A percentile compares a stretch with the other conserved stretches of the same genome.
phyloP scores from a whole-genome alignment of 2,329 filamentous ascomycete genomes.

The Raffaelea arxii region DNA sequence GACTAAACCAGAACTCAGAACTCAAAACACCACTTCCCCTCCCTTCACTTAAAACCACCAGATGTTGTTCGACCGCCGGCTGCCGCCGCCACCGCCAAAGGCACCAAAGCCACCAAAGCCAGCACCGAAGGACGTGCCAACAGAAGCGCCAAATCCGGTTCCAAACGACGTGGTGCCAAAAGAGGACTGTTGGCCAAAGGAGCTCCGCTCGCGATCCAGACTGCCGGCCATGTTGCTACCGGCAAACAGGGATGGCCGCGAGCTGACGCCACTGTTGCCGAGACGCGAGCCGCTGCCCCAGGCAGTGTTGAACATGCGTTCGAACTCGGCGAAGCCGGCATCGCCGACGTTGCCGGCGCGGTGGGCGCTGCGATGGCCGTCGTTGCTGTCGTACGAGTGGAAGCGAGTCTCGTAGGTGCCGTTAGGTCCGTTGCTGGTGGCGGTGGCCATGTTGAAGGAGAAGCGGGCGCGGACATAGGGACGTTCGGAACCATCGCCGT shows the following conservation, averaged over 20 bases:
- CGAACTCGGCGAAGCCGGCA: background rate
- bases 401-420: conserved; percentile 6
- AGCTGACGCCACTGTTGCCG: background rate
- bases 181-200: no score
- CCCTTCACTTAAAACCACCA: no score
- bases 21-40: no score
- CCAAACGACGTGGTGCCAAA: background rate
- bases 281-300: background rate
- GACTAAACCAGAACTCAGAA: no score
- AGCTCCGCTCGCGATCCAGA: background rate
- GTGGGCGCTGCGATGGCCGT: conserved; percentile 7
- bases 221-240: background rate
- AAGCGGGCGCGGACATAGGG: conserved; percentile 4
- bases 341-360: conserved; percentile 1
- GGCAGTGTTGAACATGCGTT: background rate
- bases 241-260: background rate
- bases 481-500: no score
- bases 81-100: no score
- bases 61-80: no score
- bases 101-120: no score
- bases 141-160: background rate
- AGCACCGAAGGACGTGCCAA: no score
- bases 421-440: conserved; percentile 9
- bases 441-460: conserved; percentile 50
- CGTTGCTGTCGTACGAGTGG: conserved; percentile 9